A percentile compares a stretch with the other conserved stretches of the same genome.
phyloP scores from a whole-genome alignment of 176 grass and related monocot species.

The Triticum urartu region DNA sequence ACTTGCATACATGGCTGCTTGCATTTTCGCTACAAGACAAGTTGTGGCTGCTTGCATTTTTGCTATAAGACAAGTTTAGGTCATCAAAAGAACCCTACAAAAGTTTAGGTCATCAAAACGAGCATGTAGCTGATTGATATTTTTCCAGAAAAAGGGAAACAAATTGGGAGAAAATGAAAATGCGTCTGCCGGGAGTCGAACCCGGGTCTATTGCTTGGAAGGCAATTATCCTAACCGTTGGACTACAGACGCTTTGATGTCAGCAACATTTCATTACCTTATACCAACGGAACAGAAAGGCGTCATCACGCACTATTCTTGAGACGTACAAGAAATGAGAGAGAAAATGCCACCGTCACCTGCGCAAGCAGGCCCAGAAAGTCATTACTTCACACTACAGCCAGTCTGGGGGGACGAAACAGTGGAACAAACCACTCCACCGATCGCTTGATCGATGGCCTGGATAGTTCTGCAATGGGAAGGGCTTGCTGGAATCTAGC shows the following conservation, averaged over 20 bases:
- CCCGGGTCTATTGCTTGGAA: constrained; percentile 99
- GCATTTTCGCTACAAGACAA: too few relatives aligned
- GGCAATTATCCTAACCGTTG: constrained; percentile 99
- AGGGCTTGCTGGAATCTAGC: too few relatives aligned
- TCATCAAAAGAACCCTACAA: too few relatives aligned
- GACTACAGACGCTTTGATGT: constrained; percentile 63
- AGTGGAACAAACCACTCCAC: neutral
- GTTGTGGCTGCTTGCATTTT: too few relatives aligned
- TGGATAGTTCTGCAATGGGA: neutral
- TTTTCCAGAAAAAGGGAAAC: neutral
- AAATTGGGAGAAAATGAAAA: neutral
- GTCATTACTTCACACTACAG: neutral
- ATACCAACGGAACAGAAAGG: accelerated
- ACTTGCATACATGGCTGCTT: too few relatives aligned
- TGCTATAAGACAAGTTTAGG: too few relatives aligned
- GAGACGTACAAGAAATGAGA: neutral
- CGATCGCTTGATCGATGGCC: neutral
- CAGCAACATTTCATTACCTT: accelerated
- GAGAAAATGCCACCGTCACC: neutral
- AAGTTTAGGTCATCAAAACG: too few relatives aligned
- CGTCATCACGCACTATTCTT: neutral
- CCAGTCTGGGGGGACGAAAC: neutral
- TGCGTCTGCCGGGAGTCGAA: constrained; percentile 56
- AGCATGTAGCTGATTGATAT: too few relatives aligned
- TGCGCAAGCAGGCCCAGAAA: neutral